phyloP scores from a whole-genome alignment of 352 stramenopile species.

The Pythium pyrilobum region DNA sequence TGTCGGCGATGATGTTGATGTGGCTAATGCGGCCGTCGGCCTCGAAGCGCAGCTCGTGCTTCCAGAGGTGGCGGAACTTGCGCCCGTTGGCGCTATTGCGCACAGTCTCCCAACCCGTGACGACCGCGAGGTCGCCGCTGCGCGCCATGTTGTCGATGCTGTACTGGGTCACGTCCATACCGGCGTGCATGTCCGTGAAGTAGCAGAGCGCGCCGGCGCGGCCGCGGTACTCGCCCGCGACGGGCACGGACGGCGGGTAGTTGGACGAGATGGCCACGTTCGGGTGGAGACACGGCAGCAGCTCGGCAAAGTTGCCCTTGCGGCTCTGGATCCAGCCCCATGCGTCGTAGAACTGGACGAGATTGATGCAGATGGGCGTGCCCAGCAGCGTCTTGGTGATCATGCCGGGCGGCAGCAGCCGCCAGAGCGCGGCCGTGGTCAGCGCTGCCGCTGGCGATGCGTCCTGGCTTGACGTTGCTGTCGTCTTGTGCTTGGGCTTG shows the following conservation, averaged over 20 bases:
- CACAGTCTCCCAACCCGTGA: slow-evolving; percentile 74
- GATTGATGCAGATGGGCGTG: slow-evolving; percentile 49
- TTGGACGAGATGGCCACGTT: slow-evolving; percentile 76
- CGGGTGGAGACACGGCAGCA: slow-evolving; percentile 73
- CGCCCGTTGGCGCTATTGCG: slow-evolving; percentile 58
- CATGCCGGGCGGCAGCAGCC: slow-evolving; percentile 25
- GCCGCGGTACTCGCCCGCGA: slow-evolving; percentile 66
- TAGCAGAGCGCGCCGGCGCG: slow-evolving; percentile 59
- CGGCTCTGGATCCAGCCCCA: slow-evolving; percentile 68
- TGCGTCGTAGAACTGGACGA: slow-evolving; percentile 67
- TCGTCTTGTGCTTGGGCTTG: slow-evolving; percentile 26
- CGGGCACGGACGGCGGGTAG: slow-evolving; percentile 62
- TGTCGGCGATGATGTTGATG: slow-evolving; percentile 84
- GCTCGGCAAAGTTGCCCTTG: slow-evolving; percentile 73
- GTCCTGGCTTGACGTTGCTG: background rate
- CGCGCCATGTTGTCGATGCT: slow-evolving; percentile 62
- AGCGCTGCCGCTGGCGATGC: background rate
- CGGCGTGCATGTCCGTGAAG: slow-evolving; percentile 62
- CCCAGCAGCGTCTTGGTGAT: slow-evolving; percentile 44
- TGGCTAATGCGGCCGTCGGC: slow-evolving; percentile 74
- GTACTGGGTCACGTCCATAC: slow-evolving; percentile 71
- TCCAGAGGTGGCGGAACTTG: slow-evolving; percentile 80
- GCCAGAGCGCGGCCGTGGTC: slow-evolving; percentile 18
- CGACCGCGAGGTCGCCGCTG: slow-evolving; percentile 64
- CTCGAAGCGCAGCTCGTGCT: slow-evolving; percentile 78